Percentiles rank a stretch among this genome's conserved stretches.
Evolutionary conservation across 257 asterid species (phyloP).

Genomic region (Solanum tacnaense): DNA sequence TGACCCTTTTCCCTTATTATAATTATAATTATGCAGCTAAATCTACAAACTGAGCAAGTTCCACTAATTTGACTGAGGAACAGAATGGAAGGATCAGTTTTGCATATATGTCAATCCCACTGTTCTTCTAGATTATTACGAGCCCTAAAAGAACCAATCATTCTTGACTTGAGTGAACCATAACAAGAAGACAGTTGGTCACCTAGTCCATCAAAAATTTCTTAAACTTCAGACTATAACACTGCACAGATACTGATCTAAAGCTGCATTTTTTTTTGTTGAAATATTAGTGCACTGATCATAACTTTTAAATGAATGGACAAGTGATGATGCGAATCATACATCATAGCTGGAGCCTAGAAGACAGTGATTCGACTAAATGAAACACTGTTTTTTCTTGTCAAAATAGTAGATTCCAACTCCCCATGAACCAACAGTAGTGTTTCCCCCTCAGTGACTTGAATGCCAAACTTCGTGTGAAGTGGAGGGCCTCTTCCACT

Average conservation of each 20-base stretch:
- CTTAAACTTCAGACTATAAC: neutral
- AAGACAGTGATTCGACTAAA: neutral
- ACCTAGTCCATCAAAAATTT: neutral
- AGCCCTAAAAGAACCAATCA: neutral
- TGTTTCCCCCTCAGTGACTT: neutral
- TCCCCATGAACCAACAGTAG: neutral
- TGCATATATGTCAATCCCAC: neutral
- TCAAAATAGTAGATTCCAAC: neutral
- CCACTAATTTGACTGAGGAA: neutral
- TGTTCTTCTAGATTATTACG: neutral
- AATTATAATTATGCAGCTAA: neutral
- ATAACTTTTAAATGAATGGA: neutral
- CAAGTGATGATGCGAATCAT: neutral
- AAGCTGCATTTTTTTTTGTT: neutral
- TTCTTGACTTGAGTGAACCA: neutral
- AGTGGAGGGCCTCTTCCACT: neutral
- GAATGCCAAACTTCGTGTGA: neutral
- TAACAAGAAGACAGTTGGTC: neutral
- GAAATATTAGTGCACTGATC: neutral
- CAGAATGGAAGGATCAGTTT: neutral
- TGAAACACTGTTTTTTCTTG: neutral
- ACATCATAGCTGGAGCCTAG: neutral
- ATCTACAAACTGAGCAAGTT: neutral
- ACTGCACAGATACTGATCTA: neutral
- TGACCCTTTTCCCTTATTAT: neutral